Base-by-base conservation (phyloP, 2,329 filamentous ascomycete species). In the Trichophyton schoenleinii region DNA sequence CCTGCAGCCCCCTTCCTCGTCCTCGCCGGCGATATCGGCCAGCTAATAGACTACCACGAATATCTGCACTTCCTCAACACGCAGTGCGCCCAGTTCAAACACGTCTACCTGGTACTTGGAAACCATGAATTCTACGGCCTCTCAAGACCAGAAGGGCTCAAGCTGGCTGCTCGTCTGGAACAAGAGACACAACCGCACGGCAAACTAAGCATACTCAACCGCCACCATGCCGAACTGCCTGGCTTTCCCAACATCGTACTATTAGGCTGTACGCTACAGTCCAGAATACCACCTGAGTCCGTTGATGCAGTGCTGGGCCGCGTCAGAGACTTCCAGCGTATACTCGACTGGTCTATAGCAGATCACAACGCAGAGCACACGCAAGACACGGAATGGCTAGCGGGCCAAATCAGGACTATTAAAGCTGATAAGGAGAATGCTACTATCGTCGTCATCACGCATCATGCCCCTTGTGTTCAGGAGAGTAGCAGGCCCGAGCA, bases 261-360 rank as follows among this genome's bases (percentile, higher is more conserved):
- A 3, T 67, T 84, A 2, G 82, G 82, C 7, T 83, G 80, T 65
- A 82, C 81, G 1, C 71, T 84, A 0, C 82, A 81, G 77, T 82
- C 80, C 2, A 64, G 68, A 0, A 76, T 85, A n/a, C 73, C 77
- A 0, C 66, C 73, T 0, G 69, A 73, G 2, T 72, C 72, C 7
- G 68, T 67, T 15, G 65, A 67, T 0, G 66, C 74, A 1, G 77
- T 84, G n/a, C 55, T 70, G 38, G 67, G 68, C 38, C 77, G 73
- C 62, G 72, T 83, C 28, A 77, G 74, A 18, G 83, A 84, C 67
- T 84, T 82, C 58, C 71, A 74, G 31, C 73, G 75, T 31, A 83
- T 84, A 36, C 58, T 67, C 9, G 70, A 68, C 15, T 84, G 81
- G 82, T 77, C 72, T 0, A 70, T 79, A 0, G 70, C 73, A 5